A percentile compares a stretch with the other conserved stretches of the same genome.
phyloP scores from a whole-genome alignment of 192 early-diverging fungal genomes.

The Cetraspora pellucida region DNA sequence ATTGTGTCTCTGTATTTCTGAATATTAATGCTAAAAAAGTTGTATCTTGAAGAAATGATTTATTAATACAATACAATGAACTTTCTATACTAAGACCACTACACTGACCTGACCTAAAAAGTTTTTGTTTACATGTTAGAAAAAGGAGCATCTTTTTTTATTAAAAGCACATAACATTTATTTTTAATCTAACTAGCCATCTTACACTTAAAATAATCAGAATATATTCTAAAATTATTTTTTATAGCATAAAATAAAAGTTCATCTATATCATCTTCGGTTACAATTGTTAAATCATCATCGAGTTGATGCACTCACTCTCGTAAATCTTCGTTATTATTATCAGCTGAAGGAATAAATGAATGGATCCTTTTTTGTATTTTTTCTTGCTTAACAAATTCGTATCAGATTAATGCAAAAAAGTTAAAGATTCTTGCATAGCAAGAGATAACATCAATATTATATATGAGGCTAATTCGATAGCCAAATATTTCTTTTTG shows the following conservation, averaged over 20 bases:
- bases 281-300: slow-evolving; percentile 15
- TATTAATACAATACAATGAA: too few relatives aligned
- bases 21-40: too few relatives aligned
- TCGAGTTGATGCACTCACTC: slow-evolving; percentile 27
- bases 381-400: slow-evolving; percentile 31
- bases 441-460: slow-evolving; percentile 13
- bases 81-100: too few relatives aligned
- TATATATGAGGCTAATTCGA: slow-evolving; percentile 32
- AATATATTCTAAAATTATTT: background rate
- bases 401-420: slow-evolving; percentile 27
- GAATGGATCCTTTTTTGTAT: slow-evolving; percentile 27
- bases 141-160: too few relatives aligned
- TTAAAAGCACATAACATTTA: too few relatives aligned
- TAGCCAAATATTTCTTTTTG: slow-evolving; percentile 31
- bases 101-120: too few relatives aligned
- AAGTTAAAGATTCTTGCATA: slow-evolving; percentile 32
- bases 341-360: slow-evolving; percentile 28
- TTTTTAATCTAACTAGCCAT: too few relatives aligned
- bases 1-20: background rate
- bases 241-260: background rate
- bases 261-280: slow-evolving; percentile 20
- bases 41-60: too few relatives aligned
- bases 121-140: too few relatives aligned
- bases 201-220: background rate
- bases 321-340: slow-evolving; percentile 25